Conservation (phyloP, 2,329 filamentous ascomycete genomes). For the Xylariales sp. region DNA sequence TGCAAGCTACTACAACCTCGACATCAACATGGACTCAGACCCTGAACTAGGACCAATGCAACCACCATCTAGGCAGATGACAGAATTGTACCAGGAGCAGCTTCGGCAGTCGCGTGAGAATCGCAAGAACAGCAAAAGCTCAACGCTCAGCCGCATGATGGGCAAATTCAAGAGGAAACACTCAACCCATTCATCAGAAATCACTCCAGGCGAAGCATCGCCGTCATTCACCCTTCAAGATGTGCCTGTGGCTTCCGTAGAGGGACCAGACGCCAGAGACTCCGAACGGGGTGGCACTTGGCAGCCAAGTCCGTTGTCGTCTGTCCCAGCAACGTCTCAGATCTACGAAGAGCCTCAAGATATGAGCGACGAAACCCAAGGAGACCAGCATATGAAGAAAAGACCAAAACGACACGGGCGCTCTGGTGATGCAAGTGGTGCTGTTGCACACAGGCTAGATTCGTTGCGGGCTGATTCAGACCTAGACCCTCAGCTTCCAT, state of each 20-base stretch:
- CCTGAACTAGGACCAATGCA: constrained; percentile 18
- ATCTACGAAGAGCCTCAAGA: constrained; percentile 22
- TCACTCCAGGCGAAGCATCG: constrained; percentile 14
- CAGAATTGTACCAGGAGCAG: constrained; percentile 26
- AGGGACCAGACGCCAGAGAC: constrained; percentile 16
- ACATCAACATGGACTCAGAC: constrained; percentile 28
- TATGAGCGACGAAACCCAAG: constrained; percentile 8
- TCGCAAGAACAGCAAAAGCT: constrained; percentile 22
- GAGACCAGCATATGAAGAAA: constrained; percentile 8
- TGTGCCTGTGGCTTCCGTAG: constrained; percentile 9
- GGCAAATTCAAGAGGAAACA: constrained; percentile 24
- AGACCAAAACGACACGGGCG: constrained; percentile 5
- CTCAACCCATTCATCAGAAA: constrained; percentile 24
- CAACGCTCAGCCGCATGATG: constrained; percentile 22
- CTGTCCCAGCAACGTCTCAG: constrained; percentile 7
- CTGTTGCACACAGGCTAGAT: constrained; percentile 8
- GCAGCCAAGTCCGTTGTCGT: constrained; percentile 10
- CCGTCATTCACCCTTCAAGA: constrained; percentile 14
- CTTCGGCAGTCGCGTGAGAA: constrained; percentile 23
- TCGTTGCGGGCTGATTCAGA: constrained; percentile 7
- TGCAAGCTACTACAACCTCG: constrained; percentile 29
- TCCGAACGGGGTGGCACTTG: constrained; percentile 13
- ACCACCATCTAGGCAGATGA: constrained; percentile 25
- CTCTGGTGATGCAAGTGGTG: not conserved
- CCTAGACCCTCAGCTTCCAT: constrained; percentile 9